Conservation (phyloP, 73 alveolate genomes). For the Paramecium octaurelia region DNA sequence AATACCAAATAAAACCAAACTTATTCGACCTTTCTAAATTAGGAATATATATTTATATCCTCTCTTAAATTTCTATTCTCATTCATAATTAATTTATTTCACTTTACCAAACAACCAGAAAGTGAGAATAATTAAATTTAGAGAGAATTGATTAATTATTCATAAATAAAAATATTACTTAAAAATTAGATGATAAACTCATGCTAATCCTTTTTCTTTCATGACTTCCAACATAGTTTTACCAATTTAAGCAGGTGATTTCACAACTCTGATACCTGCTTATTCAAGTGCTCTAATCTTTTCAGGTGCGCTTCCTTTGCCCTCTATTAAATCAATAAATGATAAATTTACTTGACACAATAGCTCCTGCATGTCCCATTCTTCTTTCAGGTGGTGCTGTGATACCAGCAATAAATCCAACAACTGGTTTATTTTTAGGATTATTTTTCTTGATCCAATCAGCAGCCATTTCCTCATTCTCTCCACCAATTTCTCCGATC, state of each 20-base stretch:
- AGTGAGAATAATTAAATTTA: not conserved
- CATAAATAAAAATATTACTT: not conserved
- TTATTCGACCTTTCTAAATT: too few species aligned
- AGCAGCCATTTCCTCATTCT: constrained; percentile 95
- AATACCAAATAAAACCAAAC: too few species aligned
- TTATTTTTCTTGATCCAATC: constrained; percentile 84
- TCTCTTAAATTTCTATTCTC: too few species aligned
- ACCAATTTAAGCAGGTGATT: constrained; percentile 17
- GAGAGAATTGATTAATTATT: not conserved
- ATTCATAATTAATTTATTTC: too few species aligned
- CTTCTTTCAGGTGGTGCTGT: constrained; percentile 95
- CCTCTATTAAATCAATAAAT: not conserved
- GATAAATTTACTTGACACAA: not conserved
- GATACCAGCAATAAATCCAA: constrained; percentile 92
- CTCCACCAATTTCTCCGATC: constrained; percentile 99
- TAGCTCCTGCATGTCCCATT: constrained; percentile 95
- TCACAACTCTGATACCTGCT: constrained; percentile 11
- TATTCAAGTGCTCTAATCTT: constrained; percentile 5
- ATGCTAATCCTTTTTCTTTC: constrained; percentile 24
- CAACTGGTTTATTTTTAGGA: constrained; percentile 87
- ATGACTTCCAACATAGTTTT: not conserved
- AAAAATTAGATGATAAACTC: not conserved
- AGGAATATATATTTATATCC: too few species aligned
- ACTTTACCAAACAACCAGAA: not conserved
- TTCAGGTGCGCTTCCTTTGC: constrained; percentile 10